Base-by-base conservation (phyloP, 192 early-diverging fungal genomes). In the Chytriomyces sp. region DNA sequence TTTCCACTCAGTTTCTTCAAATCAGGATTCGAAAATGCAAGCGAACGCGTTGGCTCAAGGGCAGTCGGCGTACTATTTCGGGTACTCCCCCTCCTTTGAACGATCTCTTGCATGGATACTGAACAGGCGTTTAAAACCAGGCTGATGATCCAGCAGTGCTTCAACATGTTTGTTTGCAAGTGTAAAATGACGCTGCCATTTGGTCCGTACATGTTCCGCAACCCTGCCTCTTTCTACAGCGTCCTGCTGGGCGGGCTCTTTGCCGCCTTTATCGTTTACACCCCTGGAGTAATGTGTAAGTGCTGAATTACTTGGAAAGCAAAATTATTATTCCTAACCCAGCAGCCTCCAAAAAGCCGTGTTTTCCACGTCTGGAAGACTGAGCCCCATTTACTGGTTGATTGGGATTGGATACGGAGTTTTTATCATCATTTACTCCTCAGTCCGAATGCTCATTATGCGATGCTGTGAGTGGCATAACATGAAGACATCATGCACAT, bases 101-200 rank as follows among this genome's bases (percentile, higher is more conserved):
- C 20, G 53, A 2, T 20, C 20, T 57, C 20, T 57, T 13, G 13
- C 53, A 2, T 57, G 53, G 5, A n/a, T 57, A 13, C 20, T n/a
- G 20, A n/a, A n/a, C n/a, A n/a, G n/a, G 53, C 20, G 5, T 20
- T n/a, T 57, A 59, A 18, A n/a, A 18, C 35, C 50, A 78, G 77
- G 24, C 81, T 98, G 24, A 85, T 95, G 86, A 91, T 96, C 79
- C 85, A 91, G 84, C 97, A 98, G 79, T 90, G 93, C 71, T 97
- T 95, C 88, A 98, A 98, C 86, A 77, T 96, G 87, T 97, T 98
- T 80, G 92, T 93, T 20, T 93, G 92, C 86, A 98, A 97, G 88
- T 88, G 89, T 67, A 82, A 88, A 20, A 84, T 89, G 70, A 86
- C 86, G 9, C 77, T 94, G 59, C 95, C 95, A 20, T 92, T 94